Evolutionary conservation across 2,329 filamentous ascomycete genomes (phyloP), one percentile per base, ranked within the genome.

Genomic region (Daldinia sp.): DNA sequence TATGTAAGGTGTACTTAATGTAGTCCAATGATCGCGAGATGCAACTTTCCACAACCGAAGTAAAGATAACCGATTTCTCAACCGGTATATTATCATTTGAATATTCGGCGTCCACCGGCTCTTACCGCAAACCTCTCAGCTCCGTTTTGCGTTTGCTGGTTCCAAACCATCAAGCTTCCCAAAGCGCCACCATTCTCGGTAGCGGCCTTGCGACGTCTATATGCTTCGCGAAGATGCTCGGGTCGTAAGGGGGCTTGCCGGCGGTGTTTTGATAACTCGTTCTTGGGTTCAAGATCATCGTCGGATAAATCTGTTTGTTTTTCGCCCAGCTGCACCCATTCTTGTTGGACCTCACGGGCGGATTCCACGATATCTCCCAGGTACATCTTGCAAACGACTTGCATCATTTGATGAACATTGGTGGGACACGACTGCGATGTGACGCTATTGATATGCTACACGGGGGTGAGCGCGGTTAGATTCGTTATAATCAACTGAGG

Each of bases 341-440:
- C 90, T 66, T 85, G 84, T 76, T 94, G 92, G 10, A 94, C 87
- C 48, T 87, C 85, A 58, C 91, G 86, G 9, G 92, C 92, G 55
- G 85, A 82, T 77, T 93, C 92, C 69, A 94, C 90, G 54, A 95
- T 84, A 69, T 93, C 90, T 59, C 91, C 92, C 3, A 92, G 87
- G 77, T 93, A 94, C 68, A 93, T 85, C 79, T 95, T 95, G 54
- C 90, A 89, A 20, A 93, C 91, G 0, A 90, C 89, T 55, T 89
- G 90, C 75, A 94, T 90, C n/a, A 91, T 90, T 23, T 91, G 89
- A 68, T 92, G 90, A 56, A 94, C 90, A 73, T 88, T 91, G 20
- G 87, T 85, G 0, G 91, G 91, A 0, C 93, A 92, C 1, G 91
- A 93, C 77, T 94, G 92, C 0, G 91, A 93, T 7, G 94, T 90